phyloP scores from a whole-genome alignment of 495 filamentous ascomycete species.

The Massariosphaeria phaeospora region DNA sequence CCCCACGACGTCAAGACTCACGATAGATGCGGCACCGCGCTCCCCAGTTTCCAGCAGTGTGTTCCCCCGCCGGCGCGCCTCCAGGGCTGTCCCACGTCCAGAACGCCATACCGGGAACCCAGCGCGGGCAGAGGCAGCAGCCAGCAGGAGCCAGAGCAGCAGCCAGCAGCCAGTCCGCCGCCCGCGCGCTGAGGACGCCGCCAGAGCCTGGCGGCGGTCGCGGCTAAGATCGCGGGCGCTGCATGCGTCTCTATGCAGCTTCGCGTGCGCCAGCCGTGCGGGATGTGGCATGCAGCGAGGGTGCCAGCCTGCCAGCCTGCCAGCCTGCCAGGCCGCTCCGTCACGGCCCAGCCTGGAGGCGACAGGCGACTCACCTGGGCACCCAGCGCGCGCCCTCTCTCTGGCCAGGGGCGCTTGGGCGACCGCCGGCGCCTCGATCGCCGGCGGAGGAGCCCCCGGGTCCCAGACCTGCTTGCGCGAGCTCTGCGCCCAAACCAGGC shows the following conservation, averaged over 20 bases:
- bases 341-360: slow-evolving; percentile 1
- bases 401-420: slow-evolving; percentile 11
- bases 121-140: slow-evolving; percentile 11
- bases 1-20: not conserved
- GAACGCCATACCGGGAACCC: slow-evolving; percentile 17
- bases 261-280: not conserved
- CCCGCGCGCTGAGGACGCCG: slow-evolving; percentile 7
- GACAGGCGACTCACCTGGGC: not conserved
- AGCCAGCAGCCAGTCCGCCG: not conserved
- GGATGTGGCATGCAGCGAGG: slow-evolving; percentile 1
- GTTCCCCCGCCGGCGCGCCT: slow-evolving; percentile 1
- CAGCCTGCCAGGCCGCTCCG: not conserved
- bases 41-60: not conserved
- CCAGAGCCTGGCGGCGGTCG: slow-evolving; percentile 13
- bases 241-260: not conserved
- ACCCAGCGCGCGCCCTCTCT: not conserved
- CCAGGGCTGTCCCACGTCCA: slow-evolving; percentile 21
- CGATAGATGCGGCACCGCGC: not conserved
- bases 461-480: slow-evolving; percentile 22
- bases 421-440: slow-evolving; percentile 29
- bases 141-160: slow-evolving; percentile 13
- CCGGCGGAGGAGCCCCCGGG: slow-evolving; percentile 22
- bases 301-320: no score
- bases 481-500: slow-evolving; percentile 30
- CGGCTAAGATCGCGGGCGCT: slow-evolving; percentile 11